phyloP scores from a whole-genome alignment of 352 stramenopile species.

The Pythium vanterpoolii region DNA sequence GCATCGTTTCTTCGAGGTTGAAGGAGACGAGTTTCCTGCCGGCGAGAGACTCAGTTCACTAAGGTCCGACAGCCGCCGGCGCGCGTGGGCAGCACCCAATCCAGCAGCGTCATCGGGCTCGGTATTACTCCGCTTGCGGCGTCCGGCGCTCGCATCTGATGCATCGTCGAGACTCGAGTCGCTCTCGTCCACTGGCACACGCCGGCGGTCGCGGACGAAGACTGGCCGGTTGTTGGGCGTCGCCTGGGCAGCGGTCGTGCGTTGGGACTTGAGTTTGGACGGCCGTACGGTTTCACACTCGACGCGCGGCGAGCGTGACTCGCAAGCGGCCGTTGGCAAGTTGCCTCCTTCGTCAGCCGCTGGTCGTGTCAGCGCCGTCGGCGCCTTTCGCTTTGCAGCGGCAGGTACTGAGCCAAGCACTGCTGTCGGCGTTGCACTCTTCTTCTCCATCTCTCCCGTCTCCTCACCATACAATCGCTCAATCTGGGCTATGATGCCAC shows the following conservation, averaged over 20 bases:
- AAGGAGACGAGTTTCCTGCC: constrained; percentile 14
- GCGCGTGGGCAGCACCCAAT: not conserved
- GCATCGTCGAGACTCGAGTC: constrained; percentile 58
- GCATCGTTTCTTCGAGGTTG: constrained; percentile 22
- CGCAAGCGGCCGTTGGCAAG: not conserved
- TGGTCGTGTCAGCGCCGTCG: not conserved
- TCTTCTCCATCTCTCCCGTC: not conserved
- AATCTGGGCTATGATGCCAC: constrained; percentile 16
- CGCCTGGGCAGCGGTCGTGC: constrained; percentile 11
- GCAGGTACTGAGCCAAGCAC: not conserved
- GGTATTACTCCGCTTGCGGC: constrained; percentile 71
- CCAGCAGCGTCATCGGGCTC: constrained; percentile 7
- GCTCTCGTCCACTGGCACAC: constrained; percentile 48
- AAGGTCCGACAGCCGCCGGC: constrained; percentile 22
- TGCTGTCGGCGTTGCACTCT: not conserved
- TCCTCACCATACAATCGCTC: constrained; percentile 3
- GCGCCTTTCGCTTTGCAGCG: constrained; percentile 22
- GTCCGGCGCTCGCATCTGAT: constrained; percentile 42
- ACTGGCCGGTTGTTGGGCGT: constrained; percentile 29
- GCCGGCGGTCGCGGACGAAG: constrained; percentile 40
- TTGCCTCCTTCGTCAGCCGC: not conserved
- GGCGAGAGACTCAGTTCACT: constrained; percentile 25
- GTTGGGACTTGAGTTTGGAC: constrained; percentile 18
- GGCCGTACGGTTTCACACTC: constrained; percentile 4
- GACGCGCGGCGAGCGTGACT: constrained; percentile 34